Evolutionary conservation across 768 basidiomycete genomes (phyloP), one percentile per base, ranked within the genome.

Genomic region (Termitomyces sp.): DNA sequence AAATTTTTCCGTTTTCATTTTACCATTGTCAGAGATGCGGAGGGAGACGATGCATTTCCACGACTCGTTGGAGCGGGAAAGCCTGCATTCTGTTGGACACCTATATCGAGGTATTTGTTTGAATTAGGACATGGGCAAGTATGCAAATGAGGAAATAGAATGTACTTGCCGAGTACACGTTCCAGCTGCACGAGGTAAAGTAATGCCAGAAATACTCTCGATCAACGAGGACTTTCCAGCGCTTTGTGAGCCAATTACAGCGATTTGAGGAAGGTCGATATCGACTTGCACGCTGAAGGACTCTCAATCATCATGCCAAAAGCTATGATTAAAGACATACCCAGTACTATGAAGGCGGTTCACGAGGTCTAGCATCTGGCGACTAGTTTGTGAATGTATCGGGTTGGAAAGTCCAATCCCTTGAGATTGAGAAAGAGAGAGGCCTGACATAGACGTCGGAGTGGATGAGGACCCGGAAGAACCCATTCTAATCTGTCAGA

Each of bases 171-270:
- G 76, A 1, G 89, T 92, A 59, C 89, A 90, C 0, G 88, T 90
- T 0, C 89, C 89, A n/a, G 82, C 74, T 0, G 85, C 85, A 10
- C 87, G 78, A 24, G 88, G 88, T 0, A 90, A 71, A 0, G 80
- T 86, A 18, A 90, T 81, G 0, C 88, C 86, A 0, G 87, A 88
- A 44, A 91, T 89, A 0, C 86, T 80, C 62, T 91, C 88, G 11
- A 91, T 90, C 4, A 90, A 75, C 0, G 88, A 90, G 0, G 87
- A 88, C 63, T 90, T 90, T 0, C 89, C 89, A 0, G 86, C 86
- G 44, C 84, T 87, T 61, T 91, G 89, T 2, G 76, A 79, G 0
- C 89, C 88, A 18, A 89, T 79, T 44, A 90, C 89, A 0, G 83
- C 85, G 33, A 91, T 88, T 60, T 83, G 81, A 0, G 89, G 89